Conservation (phyloP, 306 rosid genomes). For the Myrica gale region DNA sequence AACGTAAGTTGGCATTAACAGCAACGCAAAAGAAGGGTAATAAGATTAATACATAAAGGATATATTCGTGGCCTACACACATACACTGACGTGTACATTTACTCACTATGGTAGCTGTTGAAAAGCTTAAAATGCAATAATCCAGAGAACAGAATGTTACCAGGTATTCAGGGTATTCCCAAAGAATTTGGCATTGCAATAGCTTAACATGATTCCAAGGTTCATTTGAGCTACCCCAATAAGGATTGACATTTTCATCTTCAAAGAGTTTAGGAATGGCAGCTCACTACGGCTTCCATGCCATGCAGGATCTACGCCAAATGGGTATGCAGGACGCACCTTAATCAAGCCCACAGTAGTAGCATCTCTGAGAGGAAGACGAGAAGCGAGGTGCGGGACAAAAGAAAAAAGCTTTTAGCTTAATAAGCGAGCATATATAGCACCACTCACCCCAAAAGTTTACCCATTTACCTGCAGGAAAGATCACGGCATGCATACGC, state of each 20-base stretch:
- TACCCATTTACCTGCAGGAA: constrained; percentile 68
- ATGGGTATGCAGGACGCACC: constrained; percentile 78
- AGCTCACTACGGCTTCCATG: constrained; percentile 92
- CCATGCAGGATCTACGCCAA: constrained; percentile 98
- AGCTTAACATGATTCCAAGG: constrained; percentile 90
- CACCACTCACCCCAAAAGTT: constrained; percentile 24
- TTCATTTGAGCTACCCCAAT: constrained; percentile 96
- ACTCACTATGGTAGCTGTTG: background rate
- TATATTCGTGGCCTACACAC: constrained; percentile 9
- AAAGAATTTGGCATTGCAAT: constrained; percentile 77
- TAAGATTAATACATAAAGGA: background rate
- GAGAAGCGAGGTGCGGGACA: background rate
- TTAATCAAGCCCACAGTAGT: constrained; percentile 79
- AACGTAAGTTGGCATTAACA: constrained; percentile 18
- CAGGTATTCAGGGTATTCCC: constrained; percentile 62
- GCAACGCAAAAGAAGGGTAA: constrained; percentile 10
- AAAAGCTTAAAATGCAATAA: constrained; percentile 2
- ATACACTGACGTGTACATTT: background rate
- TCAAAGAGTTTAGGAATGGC: constrained; percentile 94
- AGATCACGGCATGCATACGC: constrained; percentile 88
- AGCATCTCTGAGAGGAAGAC: constrained; percentile 52
- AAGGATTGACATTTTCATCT: constrained; percentile 98
- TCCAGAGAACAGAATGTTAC: constrained; percentile 46
- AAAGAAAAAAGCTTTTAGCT: background rate
- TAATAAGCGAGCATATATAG: constrained; percentile 16